Evolutionary conservation across 768 basidiomycete species (phyloP).

Genomic region (Amanita brunnescens): DNA sequence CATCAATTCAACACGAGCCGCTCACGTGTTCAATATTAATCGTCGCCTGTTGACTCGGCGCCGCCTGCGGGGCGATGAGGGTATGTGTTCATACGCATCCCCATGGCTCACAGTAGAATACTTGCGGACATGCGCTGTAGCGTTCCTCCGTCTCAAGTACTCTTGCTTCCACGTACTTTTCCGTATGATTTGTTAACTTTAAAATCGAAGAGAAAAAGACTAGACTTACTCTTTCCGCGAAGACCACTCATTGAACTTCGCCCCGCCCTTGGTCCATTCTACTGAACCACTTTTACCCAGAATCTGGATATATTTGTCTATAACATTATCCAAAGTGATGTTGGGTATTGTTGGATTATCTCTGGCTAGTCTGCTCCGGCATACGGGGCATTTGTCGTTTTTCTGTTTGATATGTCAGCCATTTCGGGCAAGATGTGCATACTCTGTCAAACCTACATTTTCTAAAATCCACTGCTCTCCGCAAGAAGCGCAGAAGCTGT

Average conservation of each 20-base stretch:
- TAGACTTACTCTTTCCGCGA: slow-evolving; percentile 42
- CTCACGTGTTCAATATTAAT: slow-evolving; percentile 1
- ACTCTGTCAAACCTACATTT: slow-evolving; percentile 30
- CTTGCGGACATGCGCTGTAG: not conserved
- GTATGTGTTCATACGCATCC: not conserved
- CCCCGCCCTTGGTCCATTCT: slow-evolving; percentile 47
- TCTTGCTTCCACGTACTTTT: slow-evolving; percentile 3
- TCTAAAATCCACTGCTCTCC: slow-evolving; percentile 49
- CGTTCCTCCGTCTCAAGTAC: not conserved
- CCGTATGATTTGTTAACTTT: not conserved
- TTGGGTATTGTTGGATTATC: slow-evolving; percentile 52
- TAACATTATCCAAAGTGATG: slow-evolving; percentile 48
- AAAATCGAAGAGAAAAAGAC: not conserved
- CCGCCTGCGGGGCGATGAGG: not conserved
- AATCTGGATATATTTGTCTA: slow-evolving; percentile 52
- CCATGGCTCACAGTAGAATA: not conserved
- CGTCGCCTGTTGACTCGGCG: not conserved
- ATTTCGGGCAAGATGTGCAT: slow-evolving; percentile 1
- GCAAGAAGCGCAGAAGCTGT: slow-evolving; percentile 64
- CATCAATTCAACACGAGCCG: slow-evolving; percentile 7
- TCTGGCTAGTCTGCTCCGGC: slow-evolving; percentile 38
- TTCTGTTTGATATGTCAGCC: slow-evolving; percentile 21
- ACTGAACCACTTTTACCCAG: slow-evolving; percentile 31
- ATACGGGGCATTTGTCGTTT: slow-evolving; percentile 45
- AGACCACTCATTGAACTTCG: slow-evolving; percentile 41